These are phyloP conservation scores for Apophysomyces variabilis DNA, from an alignment of 371 early-diverging fungal genomes.

Conservation along the genomic window DNA sequence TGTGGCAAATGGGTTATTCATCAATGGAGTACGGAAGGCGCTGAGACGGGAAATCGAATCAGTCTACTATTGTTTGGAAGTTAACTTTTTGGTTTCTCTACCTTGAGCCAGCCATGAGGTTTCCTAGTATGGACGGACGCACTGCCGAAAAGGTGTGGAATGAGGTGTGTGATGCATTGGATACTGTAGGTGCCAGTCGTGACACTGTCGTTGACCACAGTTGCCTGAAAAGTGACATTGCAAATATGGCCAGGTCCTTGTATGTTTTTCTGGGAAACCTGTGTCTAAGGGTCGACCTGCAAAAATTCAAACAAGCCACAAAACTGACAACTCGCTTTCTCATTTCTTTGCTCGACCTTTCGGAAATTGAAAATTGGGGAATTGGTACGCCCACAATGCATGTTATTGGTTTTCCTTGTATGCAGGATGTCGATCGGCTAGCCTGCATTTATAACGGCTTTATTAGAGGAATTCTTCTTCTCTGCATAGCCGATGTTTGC, in stretches of 20 bases:
- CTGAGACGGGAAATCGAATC: neutral
- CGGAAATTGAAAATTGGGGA: no score
- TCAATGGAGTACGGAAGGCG: slow-evolving; percentile 4
- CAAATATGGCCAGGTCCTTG: neutral
- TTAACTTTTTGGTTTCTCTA: slow-evolving; percentile 2
- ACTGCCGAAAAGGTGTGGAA: neutral
- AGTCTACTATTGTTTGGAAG: neutral
- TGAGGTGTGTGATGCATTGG: slow-evolving; percentile 7
- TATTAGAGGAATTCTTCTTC: no score
- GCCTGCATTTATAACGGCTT: no score
- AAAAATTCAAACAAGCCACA: neutral
- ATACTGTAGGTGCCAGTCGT: slow-evolving; percentile 8
- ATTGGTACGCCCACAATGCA: no score
- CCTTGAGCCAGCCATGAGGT: neutral
- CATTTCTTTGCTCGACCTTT: no score
- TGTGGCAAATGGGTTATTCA: slow-evolving; percentile 29
- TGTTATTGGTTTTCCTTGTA: no score
- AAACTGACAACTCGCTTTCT: no score
- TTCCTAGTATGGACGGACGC: neutral
- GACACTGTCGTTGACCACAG: slow-evolving; percentile 16
- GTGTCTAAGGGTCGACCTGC: neutral
- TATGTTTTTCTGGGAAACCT: neutral
- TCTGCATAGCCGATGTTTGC: no score
- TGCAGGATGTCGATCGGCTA: no score
- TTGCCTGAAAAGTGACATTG: slow-evolving; percentile 13